Evolutionary conservation across 2,329 filamentous ascomycete genomes (phyloP).

Genomic region (Neoarthrinium moseri): DNA sequence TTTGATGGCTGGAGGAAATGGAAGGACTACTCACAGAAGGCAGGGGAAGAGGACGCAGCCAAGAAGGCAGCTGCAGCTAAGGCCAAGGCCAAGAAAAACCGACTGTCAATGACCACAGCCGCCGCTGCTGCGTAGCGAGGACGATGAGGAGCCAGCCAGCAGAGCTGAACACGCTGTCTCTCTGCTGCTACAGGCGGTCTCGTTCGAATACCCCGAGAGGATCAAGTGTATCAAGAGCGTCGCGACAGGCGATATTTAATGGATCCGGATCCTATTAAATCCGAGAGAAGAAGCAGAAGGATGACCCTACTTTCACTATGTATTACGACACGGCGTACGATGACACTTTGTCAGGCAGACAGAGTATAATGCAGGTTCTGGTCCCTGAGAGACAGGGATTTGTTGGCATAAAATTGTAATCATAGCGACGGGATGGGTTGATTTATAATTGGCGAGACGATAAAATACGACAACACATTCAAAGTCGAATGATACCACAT

Average conservation of each 20-base stretch:
- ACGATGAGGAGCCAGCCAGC: neutral
- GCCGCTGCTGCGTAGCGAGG: slow-evolving; percentile 1
- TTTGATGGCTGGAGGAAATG: slow-evolving; percentile 97
- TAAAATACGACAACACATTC: too few species aligned
- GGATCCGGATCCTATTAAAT: neutral
- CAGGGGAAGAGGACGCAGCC: slow-evolving; percentile 39
- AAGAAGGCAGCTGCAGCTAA: slow-evolving; percentile 38
- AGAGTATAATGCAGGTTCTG: neutral
- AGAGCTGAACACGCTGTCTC: too few species aligned
- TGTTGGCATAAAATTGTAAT: too few species aligned
- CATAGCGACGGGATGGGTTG: slow-evolving; percentile 2
- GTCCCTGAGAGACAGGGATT: too few species aligned
- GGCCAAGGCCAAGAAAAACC: slow-evolving; percentile 43
- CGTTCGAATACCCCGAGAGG: too few species aligned
- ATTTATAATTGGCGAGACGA: too few species aligned
- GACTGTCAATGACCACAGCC: slow-evolving; percentile 34
- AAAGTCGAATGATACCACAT: slow-evolving; percentile 4
- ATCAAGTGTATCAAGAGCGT: too few species aligned
- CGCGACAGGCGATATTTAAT: too few species aligned
- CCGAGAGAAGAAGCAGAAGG: slow-evolving; percentile 1
- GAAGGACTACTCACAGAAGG: slow-evolving; percentile 73
- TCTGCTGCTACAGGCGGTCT: too few species aligned
- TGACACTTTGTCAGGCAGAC: neutral
- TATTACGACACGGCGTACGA: neutral
- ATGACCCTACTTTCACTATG: neutral